A percentile compares a stretch with the other conserved stretches of the same genome.
These are phyloP conservation scores for Boletus reticuloceps DNA, from an alignment of 768 basidiomycete genomes.

Conservation along the genomic window DNA sequence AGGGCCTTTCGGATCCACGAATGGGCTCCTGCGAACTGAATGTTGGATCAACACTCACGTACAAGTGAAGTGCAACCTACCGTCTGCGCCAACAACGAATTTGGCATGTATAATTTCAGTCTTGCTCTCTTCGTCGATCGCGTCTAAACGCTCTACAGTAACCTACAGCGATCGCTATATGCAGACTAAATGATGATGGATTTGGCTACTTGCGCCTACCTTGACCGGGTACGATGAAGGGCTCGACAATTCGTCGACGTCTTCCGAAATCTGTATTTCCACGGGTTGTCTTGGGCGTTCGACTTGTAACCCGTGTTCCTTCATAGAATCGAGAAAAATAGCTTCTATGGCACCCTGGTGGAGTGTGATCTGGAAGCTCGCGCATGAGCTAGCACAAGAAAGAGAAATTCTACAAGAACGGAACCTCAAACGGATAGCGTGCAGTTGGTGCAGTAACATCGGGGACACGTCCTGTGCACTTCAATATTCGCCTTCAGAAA, in stretches of 20 bases:
- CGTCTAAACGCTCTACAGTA: conserved; percentile 20
- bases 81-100: conserved; percentile 37
- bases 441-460: conserved; percentile 62
- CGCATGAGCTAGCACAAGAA: not conserved
- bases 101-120: conserved; percentile 35
- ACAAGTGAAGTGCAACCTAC: conserved; percentile 9
- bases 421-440: conserved; percentile 70
- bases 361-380: conserved; percentile 29
- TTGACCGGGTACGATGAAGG: conserved; percentile 32
- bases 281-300: conserved; percentile 36
- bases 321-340: conserved; percentile 42
- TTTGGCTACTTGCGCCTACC: conserved; percentile 4
- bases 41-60: not conserved
- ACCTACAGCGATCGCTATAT: conserved; percentile 13
- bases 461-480: conserved; percentile 63
- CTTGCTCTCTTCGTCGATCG: conserved; percentile 25
- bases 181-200: not conserved
- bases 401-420: not conserved
- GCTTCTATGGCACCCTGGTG: conserved; percentile 43
- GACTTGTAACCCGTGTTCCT: conserved; percentile 27
- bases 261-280: conserved; percentile 32
- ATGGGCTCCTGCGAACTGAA: conserved; percentile 34
- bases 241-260: conserved; percentile 37
- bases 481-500: not conserved
- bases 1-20: conserved; percentile 47